phyloP scores from a whole-genome alignment of 805 yeast genomes.

The Candida silvicultrix region DNA sequence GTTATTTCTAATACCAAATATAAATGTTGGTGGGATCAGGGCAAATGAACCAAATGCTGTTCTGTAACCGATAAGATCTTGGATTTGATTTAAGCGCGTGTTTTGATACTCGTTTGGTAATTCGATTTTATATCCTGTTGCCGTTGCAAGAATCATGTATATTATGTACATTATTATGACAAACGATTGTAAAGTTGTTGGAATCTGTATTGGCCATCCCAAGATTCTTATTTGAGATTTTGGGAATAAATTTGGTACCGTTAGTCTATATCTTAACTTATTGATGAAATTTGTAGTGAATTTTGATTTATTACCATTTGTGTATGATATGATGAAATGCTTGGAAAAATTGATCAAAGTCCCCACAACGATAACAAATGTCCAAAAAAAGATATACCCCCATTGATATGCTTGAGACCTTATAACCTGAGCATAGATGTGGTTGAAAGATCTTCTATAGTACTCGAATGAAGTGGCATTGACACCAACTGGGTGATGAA shows the following conservation, averaged over 20 bases:
- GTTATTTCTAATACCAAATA: constrained; percentile 72
- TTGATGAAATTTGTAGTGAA: constrained; percentile 10
- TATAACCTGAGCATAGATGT: constrained; percentile 29
- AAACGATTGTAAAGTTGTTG: constrained; percentile 24
- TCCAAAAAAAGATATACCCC: constrained; percentile 41
- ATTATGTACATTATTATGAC: constrained; percentile 26
- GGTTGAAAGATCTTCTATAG: constrained; percentile 29
- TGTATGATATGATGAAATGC: constrained; percentile 20
- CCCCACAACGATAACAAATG: constrained; percentile 24
- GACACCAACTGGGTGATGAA: constrained; percentile 28
- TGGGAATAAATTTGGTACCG: constrained; percentile 23
- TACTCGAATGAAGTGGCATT: constrained; percentile 26
- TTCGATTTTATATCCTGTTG: constrained; percentile 29
- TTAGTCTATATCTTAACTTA: constrained; percentile 17
- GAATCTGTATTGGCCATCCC: constrained; percentile 24
- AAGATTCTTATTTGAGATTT: constrained; percentile 17
- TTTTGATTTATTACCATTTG: constrained; percentile 12
- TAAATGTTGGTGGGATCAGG: constrained; percentile 48
- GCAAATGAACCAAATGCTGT: constrained; percentile 44
- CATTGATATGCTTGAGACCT: constrained; percentile 38
- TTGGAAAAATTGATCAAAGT: constrained; percentile 24
- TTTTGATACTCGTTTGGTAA: constrained; percentile 32
- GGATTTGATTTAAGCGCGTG: constrained; percentile 25
- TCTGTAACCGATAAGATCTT: constrained; percentile 45
- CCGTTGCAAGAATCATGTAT: constrained; percentile 24